phyloP scores from a whole-genome alignment of 495 filamentous ascomycete species.

The Aspergillus haitiensis region DNA sequence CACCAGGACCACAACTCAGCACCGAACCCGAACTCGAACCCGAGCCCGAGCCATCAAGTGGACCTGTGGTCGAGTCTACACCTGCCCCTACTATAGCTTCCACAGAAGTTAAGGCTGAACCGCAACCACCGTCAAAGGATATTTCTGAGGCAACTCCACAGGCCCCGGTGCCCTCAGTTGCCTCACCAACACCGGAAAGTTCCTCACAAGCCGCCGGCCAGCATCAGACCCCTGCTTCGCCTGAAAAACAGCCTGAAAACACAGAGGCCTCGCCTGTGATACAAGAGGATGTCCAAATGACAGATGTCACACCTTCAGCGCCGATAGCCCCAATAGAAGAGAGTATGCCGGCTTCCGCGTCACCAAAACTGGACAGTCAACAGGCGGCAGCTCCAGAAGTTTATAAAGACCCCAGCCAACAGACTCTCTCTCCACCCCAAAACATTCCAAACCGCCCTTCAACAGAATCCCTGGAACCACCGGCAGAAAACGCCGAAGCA shows the following conservation, averaged over 20 bases:
- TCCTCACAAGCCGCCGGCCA: conserved; percentile 8
- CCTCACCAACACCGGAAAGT: conserved; percentile 16
- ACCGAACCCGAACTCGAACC: conserved; percentile 23
- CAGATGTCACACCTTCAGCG: conserved; percentile 13
- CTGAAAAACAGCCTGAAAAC: conserved; percentile 14
- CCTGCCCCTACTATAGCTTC: conserved; percentile 12
- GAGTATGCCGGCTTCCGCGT: background rate
- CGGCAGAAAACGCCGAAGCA: conserved; percentile 7
- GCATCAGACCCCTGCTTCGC: conserved; percentile 5
- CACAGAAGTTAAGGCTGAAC: conserved; percentile 10
- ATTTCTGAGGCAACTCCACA: conserved; percentile 23
- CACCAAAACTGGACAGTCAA: background rate
- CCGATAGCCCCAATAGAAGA: background rate
- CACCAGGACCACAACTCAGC: conserved; percentile 29
- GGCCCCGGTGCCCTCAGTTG: conserved; percentile 13
- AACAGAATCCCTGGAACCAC: background rate
- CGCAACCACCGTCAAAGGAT: conserved; percentile 26
- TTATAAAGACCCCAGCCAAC: background rate
- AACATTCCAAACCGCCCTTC: conserved; percentile 1
- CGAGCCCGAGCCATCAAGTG: conserved; percentile 21
- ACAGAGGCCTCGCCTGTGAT: conserved; percentile 20
- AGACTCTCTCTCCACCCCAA: conserved; percentile 8
- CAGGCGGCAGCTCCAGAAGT: conserved; percentile 11
- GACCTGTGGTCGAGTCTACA: conserved; percentile 24
- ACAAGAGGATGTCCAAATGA: conserved; percentile 31